These are phyloP conservation scores for Gnomoniopsis sp. DNA, from an alignment of 2,329 filamentous ascomycete genomes.

Conservation along the genomic window DNA sequence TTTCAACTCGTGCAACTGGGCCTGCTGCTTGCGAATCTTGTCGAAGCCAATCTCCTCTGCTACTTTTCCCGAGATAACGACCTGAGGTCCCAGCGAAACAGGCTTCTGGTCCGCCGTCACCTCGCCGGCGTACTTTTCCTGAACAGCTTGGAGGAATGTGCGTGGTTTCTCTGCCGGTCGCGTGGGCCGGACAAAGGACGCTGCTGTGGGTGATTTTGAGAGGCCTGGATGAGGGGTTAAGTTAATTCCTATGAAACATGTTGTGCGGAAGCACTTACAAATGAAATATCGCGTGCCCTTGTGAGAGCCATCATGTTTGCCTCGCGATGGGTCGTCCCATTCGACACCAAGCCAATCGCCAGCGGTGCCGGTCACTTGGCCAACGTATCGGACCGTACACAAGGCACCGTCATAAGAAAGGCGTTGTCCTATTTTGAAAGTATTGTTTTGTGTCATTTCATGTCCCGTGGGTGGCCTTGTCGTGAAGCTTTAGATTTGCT, in stretches of 20 bases:
- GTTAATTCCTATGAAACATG: not conserved
- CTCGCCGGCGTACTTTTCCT: slow-evolving; percentile 77
- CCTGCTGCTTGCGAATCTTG: slow-evolving; percentile 79
- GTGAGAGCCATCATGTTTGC: slow-evolving; percentile 87
- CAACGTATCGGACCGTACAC: slow-evolving; percentile 84
- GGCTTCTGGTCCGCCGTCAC: slow-evolving; percentile 27
- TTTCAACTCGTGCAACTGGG: slow-evolving; percentile 72
- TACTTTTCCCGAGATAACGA: slow-evolving; percentile 74
- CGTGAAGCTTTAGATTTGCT: not conserved
- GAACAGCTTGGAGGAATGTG: slow-evolving; percentile 76
- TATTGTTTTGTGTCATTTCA: slow-evolving; percentile 33
- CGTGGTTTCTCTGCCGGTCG: slow-evolving; percentile 65
- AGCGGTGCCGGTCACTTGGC: slow-evolving; percentile 69
- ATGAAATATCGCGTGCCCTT: slow-evolving; percentile 76
- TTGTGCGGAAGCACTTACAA: slow-evolving; percentile 53
- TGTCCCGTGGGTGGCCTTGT: not conserved
- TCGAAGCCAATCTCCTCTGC: slow-evolving; percentile 95
- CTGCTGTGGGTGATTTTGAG: slow-evolving; percentile 64
- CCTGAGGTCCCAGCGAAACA: slow-evolving; percentile 42
- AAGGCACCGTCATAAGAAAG: slow-evolving; percentile 73
- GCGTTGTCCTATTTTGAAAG: slow-evolving; percentile 62
- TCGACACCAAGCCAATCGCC: slow-evolving; percentile 91
- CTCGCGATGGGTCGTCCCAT: slow-evolving; percentile 85
- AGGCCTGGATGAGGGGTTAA: slow-evolving; percentile 41
- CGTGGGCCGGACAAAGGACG: slow-evolving; percentile 81